These are phyloP conservation scores for Nemania bipapillata DNA, from an alignment of 2,329 filamentous ascomycete genomes.

Conservation along the genomic window DNA sequence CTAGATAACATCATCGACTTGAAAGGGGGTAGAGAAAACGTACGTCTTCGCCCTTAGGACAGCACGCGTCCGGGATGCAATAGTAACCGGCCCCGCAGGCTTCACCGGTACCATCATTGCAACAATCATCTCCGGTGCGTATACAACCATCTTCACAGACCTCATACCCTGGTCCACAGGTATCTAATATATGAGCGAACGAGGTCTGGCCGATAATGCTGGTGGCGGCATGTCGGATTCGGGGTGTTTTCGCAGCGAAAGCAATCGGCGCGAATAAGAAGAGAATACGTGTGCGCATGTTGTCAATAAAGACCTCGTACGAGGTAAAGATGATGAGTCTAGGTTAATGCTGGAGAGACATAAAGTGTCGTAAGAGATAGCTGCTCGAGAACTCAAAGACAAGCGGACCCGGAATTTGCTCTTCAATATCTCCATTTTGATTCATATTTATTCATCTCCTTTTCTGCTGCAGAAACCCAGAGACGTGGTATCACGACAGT, in stretches of 20 bases:
- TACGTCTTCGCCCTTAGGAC: slow-evolving; percentile 40
- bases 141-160: slow-evolving; percentile 44
- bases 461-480: slow-evolving; percentile 6
- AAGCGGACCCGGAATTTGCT: not conserved
- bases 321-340: not conserved
- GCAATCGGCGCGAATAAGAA: slow-evolving; percentile 37
- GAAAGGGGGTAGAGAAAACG: not conserved
- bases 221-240: slow-evolving; percentile 28
- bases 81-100: slow-evolving; percentile 42
- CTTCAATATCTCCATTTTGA: not conserved
- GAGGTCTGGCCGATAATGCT: slow-evolving; percentile 32
- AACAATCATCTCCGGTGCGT: slow-evolving; percentile 37
- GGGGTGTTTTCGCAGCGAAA: slow-evolving; percentile 30
- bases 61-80: slow-evolving; percentile 43
- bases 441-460: not conserved
- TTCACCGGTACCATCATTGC: slow-evolving; percentile 43
- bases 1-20: not conserved
- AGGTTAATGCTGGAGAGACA: not conserved
- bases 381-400: not conserved
- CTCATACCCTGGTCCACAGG: slow-evolving; percentile 35
- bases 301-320: not conserved
- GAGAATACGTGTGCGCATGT: slow-evolving; percentile 39
- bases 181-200: slow-evolving; percentile 36
- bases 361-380: not conserved
- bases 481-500: not conserved